These are phyloP conservation scores for Ambrosiella beaveri DNA, from an alignment of 2,329 filamentous ascomycete species.

Conservation along the genomic window DNA sequence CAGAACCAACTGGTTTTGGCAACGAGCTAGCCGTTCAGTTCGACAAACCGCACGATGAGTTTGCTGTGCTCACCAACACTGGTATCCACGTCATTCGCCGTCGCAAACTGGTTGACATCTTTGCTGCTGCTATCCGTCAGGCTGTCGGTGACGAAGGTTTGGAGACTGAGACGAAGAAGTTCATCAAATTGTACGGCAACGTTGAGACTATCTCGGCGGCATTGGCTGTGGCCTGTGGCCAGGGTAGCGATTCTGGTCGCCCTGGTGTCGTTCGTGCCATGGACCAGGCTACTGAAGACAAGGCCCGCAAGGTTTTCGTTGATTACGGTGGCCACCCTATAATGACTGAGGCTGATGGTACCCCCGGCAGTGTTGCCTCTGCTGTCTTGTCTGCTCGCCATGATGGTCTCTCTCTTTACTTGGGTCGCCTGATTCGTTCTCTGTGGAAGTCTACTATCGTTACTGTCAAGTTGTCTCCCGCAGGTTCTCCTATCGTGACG, in stretches of 20 bases:
- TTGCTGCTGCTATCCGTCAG: slow-evolving; percentile 62
- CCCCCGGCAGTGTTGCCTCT: slow-evolving; percentile 56
- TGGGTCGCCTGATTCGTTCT: slow-evolving; percentile 71
- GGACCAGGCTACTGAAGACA: slow-evolving; percentile 72
- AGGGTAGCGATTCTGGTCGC: slow-evolving; percentile 52
- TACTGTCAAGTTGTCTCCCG: slow-evolving; percentile 29
- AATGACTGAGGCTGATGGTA: slow-evolving; percentile 60
- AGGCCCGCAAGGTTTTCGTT: slow-evolving; percentile 74
- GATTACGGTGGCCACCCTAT: slow-evolving; percentile 81
- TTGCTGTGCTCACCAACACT: slow-evolving; percentile 80
- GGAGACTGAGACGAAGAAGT: slow-evolving; percentile 65
- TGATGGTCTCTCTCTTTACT: slow-evolving; percentile 72
- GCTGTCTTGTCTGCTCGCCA: slow-evolving; percentile 80
- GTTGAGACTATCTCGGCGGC: slow-evolving; percentile 81
- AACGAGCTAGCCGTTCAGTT: slow-evolving; percentile 97
- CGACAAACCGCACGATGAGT: slow-evolving; percentile 62
- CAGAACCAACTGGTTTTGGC: slow-evolving; percentile 61
- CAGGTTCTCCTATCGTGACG: slow-evolving; percentile 43
- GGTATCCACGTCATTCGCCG: slow-evolving; percentile 77
- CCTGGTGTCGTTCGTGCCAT: slow-evolving; percentile 60
- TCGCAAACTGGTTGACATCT: slow-evolving; percentile 75
- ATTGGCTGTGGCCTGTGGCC: slow-evolving; percentile 84
- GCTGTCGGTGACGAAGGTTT: slow-evolving; percentile 62
- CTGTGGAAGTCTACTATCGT: slow-evolving; percentile 76
- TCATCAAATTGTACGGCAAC: slow-evolving; percentile 72